These are phyloP conservation scores for Prunus yedoensis DNA, from an alignment of 331 rosid species.

Conservation along the genomic window DNA sequence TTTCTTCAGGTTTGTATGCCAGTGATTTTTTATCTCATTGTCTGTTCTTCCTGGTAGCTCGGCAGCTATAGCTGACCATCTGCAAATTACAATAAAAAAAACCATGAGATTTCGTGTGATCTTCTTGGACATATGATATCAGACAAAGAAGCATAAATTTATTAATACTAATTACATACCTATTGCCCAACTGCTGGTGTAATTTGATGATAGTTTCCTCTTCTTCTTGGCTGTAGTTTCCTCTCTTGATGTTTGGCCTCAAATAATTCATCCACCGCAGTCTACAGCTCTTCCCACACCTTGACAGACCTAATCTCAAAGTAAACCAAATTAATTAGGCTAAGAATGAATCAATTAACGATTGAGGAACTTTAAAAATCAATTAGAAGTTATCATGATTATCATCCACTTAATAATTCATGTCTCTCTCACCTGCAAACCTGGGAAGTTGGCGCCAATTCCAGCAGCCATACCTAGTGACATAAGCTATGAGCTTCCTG, in stretches of 20 bases:
- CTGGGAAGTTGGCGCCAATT: conserved; percentile 88
- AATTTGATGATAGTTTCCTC: conserved; percentile 52
- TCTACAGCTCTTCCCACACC: conserved; percentile 78
- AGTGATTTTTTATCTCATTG: conserved; percentile 66
- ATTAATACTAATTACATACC: conserved; percentile 21
- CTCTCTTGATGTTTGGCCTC: conserved; percentile 64
- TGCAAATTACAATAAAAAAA: conserved; percentile 16
- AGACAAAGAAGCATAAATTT: too few relatives aligned
- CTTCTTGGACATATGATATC: not conserved
- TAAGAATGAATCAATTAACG: not conserved
- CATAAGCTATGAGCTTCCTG: conserved; percentile 60
- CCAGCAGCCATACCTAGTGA: conserved; percentile 77
- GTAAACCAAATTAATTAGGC: not conserved
- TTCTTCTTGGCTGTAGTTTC: conserved; percentile 53
- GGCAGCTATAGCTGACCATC: conserved; percentile 72
- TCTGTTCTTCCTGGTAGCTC: conserved; percentile 63
- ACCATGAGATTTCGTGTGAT: not conserved
- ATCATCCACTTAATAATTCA: not conserved
- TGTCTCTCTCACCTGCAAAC: conserved; percentile 55
- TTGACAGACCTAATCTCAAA: conserved; percentile 39
- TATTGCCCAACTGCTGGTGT: conserved; percentile 52
- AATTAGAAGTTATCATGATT: not conserved
- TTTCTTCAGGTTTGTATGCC: conserved; percentile 71
- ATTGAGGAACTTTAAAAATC: not conserved
- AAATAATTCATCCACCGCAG: conserved; percentile 68